Percentiles rank a stretch among this genome's conserved stretches.
These are phyloP conservation scores for Pleurotus giganteus DNA, from an alignment of 768 basidiomycete species.

Conservation along the genomic window DNA sequence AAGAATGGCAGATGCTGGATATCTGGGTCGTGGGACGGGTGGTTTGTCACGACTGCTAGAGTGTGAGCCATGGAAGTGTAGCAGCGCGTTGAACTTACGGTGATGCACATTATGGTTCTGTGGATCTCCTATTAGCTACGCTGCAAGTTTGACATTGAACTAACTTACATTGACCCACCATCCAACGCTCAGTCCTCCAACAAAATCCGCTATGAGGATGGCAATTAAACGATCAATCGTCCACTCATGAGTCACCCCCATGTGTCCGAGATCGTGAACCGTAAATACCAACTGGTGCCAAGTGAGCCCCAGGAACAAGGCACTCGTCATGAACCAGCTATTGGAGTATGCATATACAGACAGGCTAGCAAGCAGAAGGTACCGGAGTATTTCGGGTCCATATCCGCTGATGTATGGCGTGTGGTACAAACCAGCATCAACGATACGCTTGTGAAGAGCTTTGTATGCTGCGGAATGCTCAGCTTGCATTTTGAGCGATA, in stretches of 20 bases:
- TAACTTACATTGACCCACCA: constrained; percentile 97
- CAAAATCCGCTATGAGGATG: constrained; percentile 77
- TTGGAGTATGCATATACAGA: constrained; percentile 62
- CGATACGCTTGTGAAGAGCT: constrained; percentile 69
- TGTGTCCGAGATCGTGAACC: constrained; percentile 94
- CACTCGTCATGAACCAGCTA: constrained; percentile 70
- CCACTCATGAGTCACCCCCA: constrained; percentile 91
- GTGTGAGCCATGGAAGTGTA: constrained; percentile 8
- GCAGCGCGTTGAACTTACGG: constrained; percentile 49
- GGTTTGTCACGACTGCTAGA: constrained; percentile 87
- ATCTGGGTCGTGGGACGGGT: constrained; percentile 91
- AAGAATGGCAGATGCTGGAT: constrained; percentile 92
- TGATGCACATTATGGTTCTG: constrained; percentile 97
- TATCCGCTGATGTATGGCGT: constrained; percentile 86
- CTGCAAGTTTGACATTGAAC: constrained; percentile 12
- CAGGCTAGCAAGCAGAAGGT: constrained; percentile 56
- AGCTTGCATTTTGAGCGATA: constrained; percentile 59
- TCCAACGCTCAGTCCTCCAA: constrained; percentile 91
- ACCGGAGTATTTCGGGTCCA: constrained; percentile 84
- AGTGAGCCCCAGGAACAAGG: constrained; percentile 79
- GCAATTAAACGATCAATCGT: constrained; percentile 73
- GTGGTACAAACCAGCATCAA: constrained; percentile 79
- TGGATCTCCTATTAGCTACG: not conserved
- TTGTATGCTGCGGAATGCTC: constrained; percentile 79
- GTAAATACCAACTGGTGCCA: constrained; percentile 96